phyloP scores from a whole-genome alignment of 805 yeast species.

The Wickerhamiella brachini region DNA sequence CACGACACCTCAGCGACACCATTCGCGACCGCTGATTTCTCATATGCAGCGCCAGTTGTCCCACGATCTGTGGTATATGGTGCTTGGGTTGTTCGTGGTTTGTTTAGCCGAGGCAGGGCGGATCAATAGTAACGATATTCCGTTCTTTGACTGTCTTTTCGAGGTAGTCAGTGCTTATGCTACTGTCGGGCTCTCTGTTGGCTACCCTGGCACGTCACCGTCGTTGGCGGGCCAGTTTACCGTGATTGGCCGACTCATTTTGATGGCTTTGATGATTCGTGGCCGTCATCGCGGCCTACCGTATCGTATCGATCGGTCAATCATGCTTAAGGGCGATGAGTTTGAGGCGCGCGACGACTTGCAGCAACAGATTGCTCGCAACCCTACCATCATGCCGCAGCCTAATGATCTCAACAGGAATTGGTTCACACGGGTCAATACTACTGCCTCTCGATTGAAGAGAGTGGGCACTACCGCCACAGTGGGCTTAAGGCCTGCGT shows the following conservation, averaged over 20 bases:
- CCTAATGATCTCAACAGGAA: background rate
- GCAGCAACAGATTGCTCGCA: conserved; percentile 14
- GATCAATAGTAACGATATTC: conserved; percentile 23
- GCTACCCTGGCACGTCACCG: conserved; percentile 52
- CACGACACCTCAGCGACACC: conserved; percentile 5
- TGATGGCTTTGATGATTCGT: conserved; percentile 81
- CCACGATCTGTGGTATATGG: conserved; percentile 88
- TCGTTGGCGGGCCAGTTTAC: conserved; percentile 66
- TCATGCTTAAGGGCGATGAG: conserved; percentile 63
- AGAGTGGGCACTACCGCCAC: conserved; percentile 11
- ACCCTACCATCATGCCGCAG: conserved; percentile 7
- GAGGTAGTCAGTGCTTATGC: conserved; percentile 94
- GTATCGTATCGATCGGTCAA: conserved; percentile 83
- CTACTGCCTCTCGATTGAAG: conserved; percentile 13
- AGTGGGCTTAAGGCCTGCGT: conserved; percentile 5
- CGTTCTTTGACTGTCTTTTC: conserved; percentile 52
- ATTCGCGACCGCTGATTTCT: conserved; percentile 16
- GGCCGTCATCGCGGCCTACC: conserved; percentile 97
- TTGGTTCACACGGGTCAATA: conserved; percentile 15
- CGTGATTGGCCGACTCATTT: conserved; percentile 63
- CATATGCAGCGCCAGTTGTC: conserved; percentile 87
- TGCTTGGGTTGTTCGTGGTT: conserved; percentile 70
- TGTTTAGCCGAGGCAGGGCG: conserved; percentile 73
- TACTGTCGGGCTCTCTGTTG: conserved; percentile 85
- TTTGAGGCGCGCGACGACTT: conserved; percentile 16